phyloP scores from a whole-genome alignment of 768 basidiomycete species.

The Macrolepiota dolichaula region DNA sequence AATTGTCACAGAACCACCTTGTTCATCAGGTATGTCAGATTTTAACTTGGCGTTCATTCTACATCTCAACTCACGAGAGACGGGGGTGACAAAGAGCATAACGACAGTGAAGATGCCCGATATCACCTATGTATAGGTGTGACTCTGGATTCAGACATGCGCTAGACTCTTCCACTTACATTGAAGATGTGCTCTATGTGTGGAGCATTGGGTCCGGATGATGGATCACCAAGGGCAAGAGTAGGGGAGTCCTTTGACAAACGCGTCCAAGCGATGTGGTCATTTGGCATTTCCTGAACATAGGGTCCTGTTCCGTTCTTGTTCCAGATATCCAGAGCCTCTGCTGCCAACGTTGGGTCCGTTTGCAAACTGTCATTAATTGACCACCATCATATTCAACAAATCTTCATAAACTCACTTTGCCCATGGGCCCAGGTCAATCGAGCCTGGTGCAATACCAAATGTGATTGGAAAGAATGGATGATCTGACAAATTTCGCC shows the following conservation, averaged over 20 bases:
- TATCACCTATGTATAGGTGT: conserved; percentile 5
- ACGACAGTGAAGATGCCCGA: conserved; percentile 20
- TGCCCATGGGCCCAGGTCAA: conserved; percentile 10
- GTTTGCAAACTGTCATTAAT: background rate
- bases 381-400: background rate
- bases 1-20: conserved; percentile 20
- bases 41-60: background rate
- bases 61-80: conserved; percentile 18
- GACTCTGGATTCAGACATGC: background rate
- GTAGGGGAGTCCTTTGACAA: conserved; percentile 6
- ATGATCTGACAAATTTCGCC: conserved; percentile 27
- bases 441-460: background rate
- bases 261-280: conserved; percentile 12
- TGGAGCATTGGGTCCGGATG: conserved; percentile 10
- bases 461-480: background rate
- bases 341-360: background rate
- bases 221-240: conserved; percentile 4
- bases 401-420: background rate
- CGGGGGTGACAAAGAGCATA: conserved; percentile 22
- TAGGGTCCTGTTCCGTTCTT: conserved; percentile 11
- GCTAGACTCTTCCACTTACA: background rate
- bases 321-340: conserved; percentile 12
- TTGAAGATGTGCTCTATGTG: conserved; percentile 10
- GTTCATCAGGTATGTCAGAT: background rate
- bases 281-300: background rate